phyloP scores from a whole-genome alignment of 1,284 basidiomycete genomes.

The Phlebopus sp. region DNA sequence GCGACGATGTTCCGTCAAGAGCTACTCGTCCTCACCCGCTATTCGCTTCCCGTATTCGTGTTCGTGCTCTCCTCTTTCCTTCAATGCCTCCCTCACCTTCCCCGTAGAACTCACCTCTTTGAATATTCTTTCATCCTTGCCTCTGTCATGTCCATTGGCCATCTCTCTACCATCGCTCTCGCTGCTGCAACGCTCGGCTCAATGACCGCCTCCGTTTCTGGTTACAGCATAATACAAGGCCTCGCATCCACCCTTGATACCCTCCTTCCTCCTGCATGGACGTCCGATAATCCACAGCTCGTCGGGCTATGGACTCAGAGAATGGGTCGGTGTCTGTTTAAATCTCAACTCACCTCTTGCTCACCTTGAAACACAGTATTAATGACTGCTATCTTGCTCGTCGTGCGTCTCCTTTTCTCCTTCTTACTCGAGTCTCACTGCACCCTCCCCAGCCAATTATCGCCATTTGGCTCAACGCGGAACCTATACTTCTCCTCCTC shows the following conservation, averaged over 20 bases:
- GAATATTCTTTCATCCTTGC: slow-evolving; percentile 75
- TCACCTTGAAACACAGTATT: slow-evolving; percentile 48
- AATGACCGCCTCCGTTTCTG: slow-evolving; percentile 80
- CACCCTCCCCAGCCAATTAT: slow-evolving; percentile 53
- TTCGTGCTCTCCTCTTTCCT: slow-evolving; percentile 34
- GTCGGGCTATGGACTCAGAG: slow-evolving; percentile 94
- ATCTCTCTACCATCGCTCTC: slow-evolving; percentile 77
- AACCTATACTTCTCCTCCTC: slow-evolving; percentile 75
- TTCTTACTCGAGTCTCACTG: not conserved
- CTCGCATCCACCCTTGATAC: slow-evolving; percentile 86
- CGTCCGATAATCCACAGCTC: slow-evolving; percentile 74
- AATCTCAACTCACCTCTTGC: slow-evolving; percentile 6
- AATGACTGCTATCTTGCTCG: slow-evolving; percentile 56
- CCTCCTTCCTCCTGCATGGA: slow-evolving; percentile 90
- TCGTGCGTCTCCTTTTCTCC: slow-evolving; percentile 43
- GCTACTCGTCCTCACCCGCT: slow-evolving; percentile 55
- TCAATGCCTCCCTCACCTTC: slow-evolving; percentile 3
- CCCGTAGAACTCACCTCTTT: slow-evolving; percentile 62
- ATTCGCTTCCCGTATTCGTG: slow-evolving; percentile 68
- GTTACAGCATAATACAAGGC: slow-evolving; percentile 76
- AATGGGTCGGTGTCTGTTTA: slow-evolving; percentile 52
- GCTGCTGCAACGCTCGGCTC: slow-evolving; percentile 82
- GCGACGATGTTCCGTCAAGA: slow-evolving; percentile 59
- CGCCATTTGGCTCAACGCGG: slow-evolving; percentile 80
- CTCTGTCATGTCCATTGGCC: slow-evolving; percentile 81